Evolutionary conservation across 345 rosid genomes (phyloP).

Genomic region (Salix viminalis): DNA sequence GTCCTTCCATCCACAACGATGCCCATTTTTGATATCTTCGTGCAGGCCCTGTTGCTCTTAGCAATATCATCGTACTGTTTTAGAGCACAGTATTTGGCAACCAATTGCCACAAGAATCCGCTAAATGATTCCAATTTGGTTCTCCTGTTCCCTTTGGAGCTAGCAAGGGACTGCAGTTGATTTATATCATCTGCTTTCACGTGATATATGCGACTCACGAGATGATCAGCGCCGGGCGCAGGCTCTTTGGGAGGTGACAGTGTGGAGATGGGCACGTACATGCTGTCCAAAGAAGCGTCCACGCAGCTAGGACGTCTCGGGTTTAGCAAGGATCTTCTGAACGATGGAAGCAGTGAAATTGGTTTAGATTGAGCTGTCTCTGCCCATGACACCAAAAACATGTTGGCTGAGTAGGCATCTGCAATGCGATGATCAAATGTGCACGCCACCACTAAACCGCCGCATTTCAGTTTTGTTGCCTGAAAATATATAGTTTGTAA

Average conservation of each 20-base stretch:
- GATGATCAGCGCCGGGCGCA: slow-evolving; percentile 6
- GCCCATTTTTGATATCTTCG: slow-evolving; percentile 43
- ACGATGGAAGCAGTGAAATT: slow-evolving; percentile 44
- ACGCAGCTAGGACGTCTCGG: slow-evolving; percentile 42
- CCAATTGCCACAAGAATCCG: slow-evolving; percentile 65
- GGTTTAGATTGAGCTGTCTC: slow-evolving; percentile 43
- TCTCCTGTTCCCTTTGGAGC: slow-evolving; percentile 27
- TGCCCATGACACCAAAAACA: slow-evolving; percentile 75
- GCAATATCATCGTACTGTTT: neutral
- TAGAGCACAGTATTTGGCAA: slow-evolving; percentile 32
- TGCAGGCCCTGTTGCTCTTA: neutral
- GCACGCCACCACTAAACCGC: slow-evolving; percentile 61
- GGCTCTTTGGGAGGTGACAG: slow-evolving; percentile 42
- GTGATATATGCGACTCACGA: slow-evolving; percentile 56
- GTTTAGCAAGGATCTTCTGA: slow-evolving; percentile 52
- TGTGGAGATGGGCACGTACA: slow-evolving; percentile 48
- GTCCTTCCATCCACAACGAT: slow-evolving; percentile 68
- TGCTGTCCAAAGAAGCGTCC: slow-evolving; percentile 38
- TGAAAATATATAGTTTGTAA: slow-evolving; percentile 15
- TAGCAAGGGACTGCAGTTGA: slow-evolving; percentile 42
- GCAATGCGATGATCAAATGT: slow-evolving; percentile 75
- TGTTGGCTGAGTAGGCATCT: slow-evolving; percentile 67
- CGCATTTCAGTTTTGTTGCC: slow-evolving; percentile 65
- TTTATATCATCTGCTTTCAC: slow-evolving; percentile 31
- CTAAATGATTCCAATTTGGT: slow-evolving; percentile 63